Evolutionary conservation across 495 filamentous ascomycete genomes (phyloP).

Genomic region (Symbiotaphrina buchneri): DNA sequence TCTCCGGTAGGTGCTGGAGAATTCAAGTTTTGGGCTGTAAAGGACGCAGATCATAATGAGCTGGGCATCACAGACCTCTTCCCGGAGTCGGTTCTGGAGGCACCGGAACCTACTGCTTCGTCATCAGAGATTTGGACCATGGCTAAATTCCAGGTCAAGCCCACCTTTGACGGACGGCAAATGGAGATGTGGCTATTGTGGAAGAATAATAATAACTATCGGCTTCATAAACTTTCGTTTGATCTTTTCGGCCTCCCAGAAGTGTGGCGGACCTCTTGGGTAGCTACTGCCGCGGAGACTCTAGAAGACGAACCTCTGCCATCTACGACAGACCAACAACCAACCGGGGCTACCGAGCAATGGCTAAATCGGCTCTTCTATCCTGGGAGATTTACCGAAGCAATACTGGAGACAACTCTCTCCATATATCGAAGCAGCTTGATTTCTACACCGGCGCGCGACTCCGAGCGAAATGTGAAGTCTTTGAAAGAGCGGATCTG

Average conservation of each 20-base stretch:
- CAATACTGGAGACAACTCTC: constrained; percentile 67
- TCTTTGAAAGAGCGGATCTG: constrained; percentile 45
- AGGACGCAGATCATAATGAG: constrained; percentile 33
- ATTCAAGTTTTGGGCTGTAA: constrained; percentile 88
- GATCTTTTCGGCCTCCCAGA: constrained; percentile 22
- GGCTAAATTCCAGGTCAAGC: constrained; percentile 55
- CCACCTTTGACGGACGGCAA: constrained; percentile 22
- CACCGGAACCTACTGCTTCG: constrained; percentile 39
- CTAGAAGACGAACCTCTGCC: constrained; percentile 27
- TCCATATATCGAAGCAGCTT: constrained; percentile 44
- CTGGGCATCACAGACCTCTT: constrained; percentile 50
- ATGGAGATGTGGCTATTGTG: constrained; percentile 69
- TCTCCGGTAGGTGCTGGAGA: constrained; percentile 68
- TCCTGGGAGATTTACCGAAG: constrained; percentile 51
- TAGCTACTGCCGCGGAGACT: constrained; percentile 41
- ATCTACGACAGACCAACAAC: constrained; percentile 24
- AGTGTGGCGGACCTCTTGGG: constrained; percentile 53
- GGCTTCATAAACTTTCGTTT: constrained; percentile 42
- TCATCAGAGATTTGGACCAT: constrained; percentile 65
- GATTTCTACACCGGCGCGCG: constrained; percentile 18
- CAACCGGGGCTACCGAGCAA: constrained; percentile 37
- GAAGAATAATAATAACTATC: constrained; percentile 62
- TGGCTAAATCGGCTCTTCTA: constrained; percentile 59
- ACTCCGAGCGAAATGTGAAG: constrained; percentile 17
- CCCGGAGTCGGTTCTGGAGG: constrained; percentile 33